Evolutionary conservation across 208 protist genomes (phyloP), one percentile per base, ranked within the genome.

Genomic region (Trypanosoma rangeli): DNA sequence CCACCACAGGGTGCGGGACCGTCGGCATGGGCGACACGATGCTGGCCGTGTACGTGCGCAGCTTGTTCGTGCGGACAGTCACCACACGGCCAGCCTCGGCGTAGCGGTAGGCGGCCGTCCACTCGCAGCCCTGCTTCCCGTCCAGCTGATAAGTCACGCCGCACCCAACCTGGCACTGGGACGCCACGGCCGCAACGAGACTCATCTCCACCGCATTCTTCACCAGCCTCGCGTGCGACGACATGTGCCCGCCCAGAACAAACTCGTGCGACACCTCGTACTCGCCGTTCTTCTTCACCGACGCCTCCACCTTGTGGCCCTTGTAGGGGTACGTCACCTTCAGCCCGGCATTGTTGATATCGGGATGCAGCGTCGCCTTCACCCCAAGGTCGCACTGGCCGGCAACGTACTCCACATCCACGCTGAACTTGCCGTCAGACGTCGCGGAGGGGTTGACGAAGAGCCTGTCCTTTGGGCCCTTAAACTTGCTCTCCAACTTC

Each of bases 401-500:
- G 9, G 52, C 28, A 59, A 59, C 37, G 71, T 84, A 94, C 84
- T 94, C 86, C 71, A 90, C 68, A 13, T 92, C 85, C 22, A 73
- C 69, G 3, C 69, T 77, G 39, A 92, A 68, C 16, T n/a, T 46
- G 22, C 71, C 70, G 49, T 87, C 66, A n/a, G 68, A 74, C n/a
- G 59, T 64, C 10, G 61, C 74, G 70, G 78, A 64, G 62, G 85
- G 84, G 84, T 90, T 90, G 58, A 90, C 71, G 60, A 83, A 76
- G 39, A 94, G 69, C 18, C 56, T 74, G 53, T 85, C 80, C 76
- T 83, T 80, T 29, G 78, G 58, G 56, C 75, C 82, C 76, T 92
- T 94, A 76, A 84, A 74, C 75, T 93, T 93, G 82, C 76, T 78
- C 85, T 95, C 86, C 55, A 93, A 31, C 64, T 86, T 90, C 86